These are phyloP conservation scores for Oenanthe javanica DNA, from an alignment of 140 eudicot genomes.

Conservation along the genomic window DNA sequence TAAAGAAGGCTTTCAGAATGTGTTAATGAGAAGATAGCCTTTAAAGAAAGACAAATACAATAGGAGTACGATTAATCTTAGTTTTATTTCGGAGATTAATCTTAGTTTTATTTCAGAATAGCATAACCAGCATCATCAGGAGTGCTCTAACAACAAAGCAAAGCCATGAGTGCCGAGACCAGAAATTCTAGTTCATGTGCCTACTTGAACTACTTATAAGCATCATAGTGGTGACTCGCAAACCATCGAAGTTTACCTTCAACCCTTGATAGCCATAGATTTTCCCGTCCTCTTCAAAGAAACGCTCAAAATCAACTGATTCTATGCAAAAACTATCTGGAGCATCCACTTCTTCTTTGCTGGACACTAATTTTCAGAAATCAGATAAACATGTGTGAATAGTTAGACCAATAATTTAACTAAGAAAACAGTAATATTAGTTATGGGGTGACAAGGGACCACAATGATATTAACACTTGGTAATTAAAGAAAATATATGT, in stretches of 20 bases:
- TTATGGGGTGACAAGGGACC: background rate
- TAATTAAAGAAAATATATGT: background rate
- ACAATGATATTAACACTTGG: background rate
- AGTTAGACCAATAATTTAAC: background rate
- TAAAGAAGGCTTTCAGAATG: background rate
- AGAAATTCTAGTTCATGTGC: background rate
- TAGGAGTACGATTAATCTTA: background rate
- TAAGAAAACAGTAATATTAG: no score
- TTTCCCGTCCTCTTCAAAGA: constrained; percentile 88
- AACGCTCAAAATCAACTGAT: constrained; percentile 67
- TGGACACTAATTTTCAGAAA: constrained; percentile 40
- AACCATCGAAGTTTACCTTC: constrained; percentile 34
- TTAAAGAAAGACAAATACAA: background rate
- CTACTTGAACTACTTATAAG: background rate
- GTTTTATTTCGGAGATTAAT: no score
- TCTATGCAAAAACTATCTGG: constrained; percentile 50
- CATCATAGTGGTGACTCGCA: background rate
- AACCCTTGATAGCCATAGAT: constrained; percentile 83
- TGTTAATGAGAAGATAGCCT: background rate
- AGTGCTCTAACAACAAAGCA: background rate
- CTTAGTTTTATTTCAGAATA: background rate
- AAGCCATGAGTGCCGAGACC: background rate
- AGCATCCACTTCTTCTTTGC: constrained; percentile 73
- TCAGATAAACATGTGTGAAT: background rate
- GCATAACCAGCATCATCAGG: background rate